Percentiles rank a stretch among this genome's conserved stretches.
Conservation (phyloP, 2,329 filamentous ascomycete genomes). For the Mycogone perniciosa region DNA sequence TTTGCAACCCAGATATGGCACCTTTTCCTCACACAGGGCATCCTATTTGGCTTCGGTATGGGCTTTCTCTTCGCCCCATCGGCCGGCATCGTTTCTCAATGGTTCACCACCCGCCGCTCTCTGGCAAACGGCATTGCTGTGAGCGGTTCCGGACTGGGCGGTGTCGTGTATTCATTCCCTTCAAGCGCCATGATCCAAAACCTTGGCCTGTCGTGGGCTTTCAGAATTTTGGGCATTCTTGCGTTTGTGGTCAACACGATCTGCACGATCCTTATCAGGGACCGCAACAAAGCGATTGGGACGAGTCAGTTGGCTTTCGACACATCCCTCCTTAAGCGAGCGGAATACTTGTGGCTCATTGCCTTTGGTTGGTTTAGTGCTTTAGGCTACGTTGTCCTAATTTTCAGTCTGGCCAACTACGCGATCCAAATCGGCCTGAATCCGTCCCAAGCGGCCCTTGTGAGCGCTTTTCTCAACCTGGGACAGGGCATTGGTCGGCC, state of each 20-base stretch:
- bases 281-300: conserved; percentile 66
- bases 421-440: conserved; percentile 60
- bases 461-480: conserved; percentile 69
- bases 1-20: conserved; percentile 68
- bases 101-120: conserved; percentile 63
- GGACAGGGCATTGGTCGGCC: conserved; percentile 62
- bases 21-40: conserved; percentile 65
- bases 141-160: conserved; percentile 69
- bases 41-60: conserved; percentile 73
- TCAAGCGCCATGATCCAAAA: conserved; percentile 61
- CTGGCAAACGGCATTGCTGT: conserved; percentile 64
- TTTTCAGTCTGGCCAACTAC: conserved; percentile 72
- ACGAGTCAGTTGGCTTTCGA: conserved; percentile 63
- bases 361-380: conserved; percentile 65
- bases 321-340: conserved; percentile 50
- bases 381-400: conserved; percentile 67
- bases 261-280: conserved; percentile 58
- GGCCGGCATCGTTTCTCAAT: conserved; percentile 64
- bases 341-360: conserved; percentile 59
- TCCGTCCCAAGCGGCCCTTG: conserved; percentile 60
- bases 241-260: conserved; percentile 57
- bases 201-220: conserved; percentile 60
- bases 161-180: conserved; percentile 61
- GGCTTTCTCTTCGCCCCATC: conserved; percentile 67
- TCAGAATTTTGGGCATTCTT: conserved; percentile 58